Evolutionary conservation across 306 rosid species (phyloP).

Genomic region (Prosopis cineraria): DNA sequence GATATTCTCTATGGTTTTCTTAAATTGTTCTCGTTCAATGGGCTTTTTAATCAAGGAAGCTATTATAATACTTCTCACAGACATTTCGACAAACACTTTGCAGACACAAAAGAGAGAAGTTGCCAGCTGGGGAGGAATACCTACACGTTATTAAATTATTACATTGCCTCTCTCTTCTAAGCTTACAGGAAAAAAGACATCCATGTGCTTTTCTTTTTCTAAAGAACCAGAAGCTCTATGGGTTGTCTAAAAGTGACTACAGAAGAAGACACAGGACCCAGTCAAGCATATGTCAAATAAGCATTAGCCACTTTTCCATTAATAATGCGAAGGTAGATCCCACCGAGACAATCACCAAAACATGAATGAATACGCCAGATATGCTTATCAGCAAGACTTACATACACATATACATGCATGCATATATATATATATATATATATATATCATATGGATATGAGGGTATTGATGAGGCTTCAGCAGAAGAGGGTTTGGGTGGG

Average conservation of each 20-base stretch:
- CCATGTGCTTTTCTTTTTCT: constrained; percentile 42
- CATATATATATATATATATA: no score
- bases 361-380: no score
- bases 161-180: constrained; percentile 36
- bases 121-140: constrained; percentile 1
- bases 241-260: constrained; percentile 39
- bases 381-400: no score
- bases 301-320: constrained; percentile 5
- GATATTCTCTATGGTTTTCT: constrained; percentile 34
- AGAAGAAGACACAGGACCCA: constrained; percentile 31
- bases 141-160: constrained; percentile 24
- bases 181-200: constrained; percentile 38
- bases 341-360: not conserved
- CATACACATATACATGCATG: no score
- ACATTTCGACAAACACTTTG: constrained; percentile 3
- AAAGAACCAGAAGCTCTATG: constrained; percentile 35
- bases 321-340: not conserved
- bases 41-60: constrained; percentile 7
- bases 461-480: no score
- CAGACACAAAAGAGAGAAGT: constrained; percentile 24
- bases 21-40: constrained; percentile 19
- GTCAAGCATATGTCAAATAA: constrained; percentile 21
- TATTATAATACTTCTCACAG: constrained; percentile 18
- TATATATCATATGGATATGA: no score
- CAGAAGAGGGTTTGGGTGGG: not conserved